These are phyloP conservation scores for Herpetomonas tarakana DNA, from an alignment of 208 protist genomes.

Conservation along the genomic window DNA sequence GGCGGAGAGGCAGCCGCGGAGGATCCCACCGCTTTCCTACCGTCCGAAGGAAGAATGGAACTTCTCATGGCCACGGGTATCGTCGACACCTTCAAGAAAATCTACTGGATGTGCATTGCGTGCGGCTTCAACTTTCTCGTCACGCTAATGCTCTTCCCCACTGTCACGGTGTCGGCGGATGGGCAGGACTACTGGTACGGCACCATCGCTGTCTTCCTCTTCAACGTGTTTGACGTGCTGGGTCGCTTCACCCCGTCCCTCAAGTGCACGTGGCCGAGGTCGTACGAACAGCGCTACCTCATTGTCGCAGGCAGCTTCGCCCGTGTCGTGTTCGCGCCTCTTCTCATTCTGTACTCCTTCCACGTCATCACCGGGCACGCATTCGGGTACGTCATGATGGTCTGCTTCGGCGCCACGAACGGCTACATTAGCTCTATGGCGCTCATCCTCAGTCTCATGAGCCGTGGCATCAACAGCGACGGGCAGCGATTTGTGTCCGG, in stretches of 20 bases:
- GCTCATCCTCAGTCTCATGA: slow-evolving; percentile 44
- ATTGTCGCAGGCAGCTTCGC: slow-evolving; percentile 33
- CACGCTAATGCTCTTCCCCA: slow-evolving; percentile 61
- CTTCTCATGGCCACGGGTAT: slow-evolving; percentile 13
- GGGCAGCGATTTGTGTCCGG: slow-evolving; percentile 58
- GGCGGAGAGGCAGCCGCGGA: no score
- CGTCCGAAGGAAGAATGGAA: slow-evolving; percentile 12
- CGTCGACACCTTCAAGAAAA: slow-evolving; percentile 14
- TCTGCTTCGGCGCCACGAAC: slow-evolving; percentile 54
- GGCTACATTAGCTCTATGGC: slow-evolving; percentile 46
- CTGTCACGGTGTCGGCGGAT: slow-evolving; percentile 38
- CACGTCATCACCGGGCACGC: slow-evolving; percentile 49
- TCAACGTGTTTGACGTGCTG: slow-evolving; percentile 50
- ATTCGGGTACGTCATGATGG: slow-evolving; percentile 45
- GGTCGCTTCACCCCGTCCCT: slow-evolving; percentile 46
- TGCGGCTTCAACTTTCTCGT: slow-evolving; percentile 49
- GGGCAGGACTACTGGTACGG: slow-evolving; percentile 49
- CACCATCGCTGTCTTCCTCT: slow-evolving; percentile 50
- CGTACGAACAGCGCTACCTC: slow-evolving; percentile 27
- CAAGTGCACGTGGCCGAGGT: slow-evolving; percentile 29
- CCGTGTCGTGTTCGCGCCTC: slow-evolving; percentile 48
- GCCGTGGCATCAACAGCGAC: slow-evolving; percentile 21
- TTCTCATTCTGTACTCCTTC: slow-evolving; percentile 52
- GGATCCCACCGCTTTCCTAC: not conserved
- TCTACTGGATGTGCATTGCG: slow-evolving; percentile 37